Evolutionary conservation across 345 rosid species (phyloP).

Genomic region (Dipteronia dyeriana): DNA sequence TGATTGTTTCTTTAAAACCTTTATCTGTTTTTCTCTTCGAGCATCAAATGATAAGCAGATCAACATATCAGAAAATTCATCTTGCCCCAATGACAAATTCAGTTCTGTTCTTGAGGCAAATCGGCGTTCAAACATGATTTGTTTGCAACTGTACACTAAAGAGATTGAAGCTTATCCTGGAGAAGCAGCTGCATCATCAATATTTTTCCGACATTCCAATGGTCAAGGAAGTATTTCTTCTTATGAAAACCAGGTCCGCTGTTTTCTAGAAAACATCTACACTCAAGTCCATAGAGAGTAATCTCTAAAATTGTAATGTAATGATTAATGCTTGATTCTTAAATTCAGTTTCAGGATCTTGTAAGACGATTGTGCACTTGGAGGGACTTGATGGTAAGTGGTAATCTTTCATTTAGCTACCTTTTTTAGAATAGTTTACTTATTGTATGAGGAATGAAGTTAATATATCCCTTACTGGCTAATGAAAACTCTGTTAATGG

Average conservation of each 20-base stretch:
- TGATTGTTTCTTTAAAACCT: conserved; percentile 8
- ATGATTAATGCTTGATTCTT: conserved; percentile 12
- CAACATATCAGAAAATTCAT: conserved; percentile 65
- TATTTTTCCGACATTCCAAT: conserved; percentile 65
- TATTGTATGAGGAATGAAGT: background rate
- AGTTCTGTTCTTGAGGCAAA: conserved; percentile 77
- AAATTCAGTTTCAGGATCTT: conserved; percentile 62
- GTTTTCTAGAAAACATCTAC: conserved; percentile 4
- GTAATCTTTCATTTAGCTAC: conserved; percentile 12
- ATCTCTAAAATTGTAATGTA: background rate
- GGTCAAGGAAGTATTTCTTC: conserved; percentile 51
- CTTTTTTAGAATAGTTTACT: conserved; percentile 11
- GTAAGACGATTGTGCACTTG: conserved; percentile 83
- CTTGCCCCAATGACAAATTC: conserved; percentile 62
- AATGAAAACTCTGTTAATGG: conserved; percentile 1
- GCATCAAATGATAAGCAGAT: conserved; percentile 45
- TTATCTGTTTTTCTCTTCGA: conserved; percentile 11
- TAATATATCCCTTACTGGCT: conserved; percentile 12
- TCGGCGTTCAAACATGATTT: conserved; percentile 82
- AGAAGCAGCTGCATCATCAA: conserved; percentile 75
- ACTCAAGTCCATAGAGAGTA: background rate
- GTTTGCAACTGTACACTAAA: conserved; percentile 75
- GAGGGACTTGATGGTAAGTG: conserved; percentile 93
- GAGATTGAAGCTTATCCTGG: conserved; percentile 83
- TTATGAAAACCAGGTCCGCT: conserved; percentile 56